A percentile compares a stretch with the other conserved stretches of the same genome.
Evolutionary conservation across 164 flowering plant genomes (phyloP).

Genomic region (Annona cherimola): DNA sequence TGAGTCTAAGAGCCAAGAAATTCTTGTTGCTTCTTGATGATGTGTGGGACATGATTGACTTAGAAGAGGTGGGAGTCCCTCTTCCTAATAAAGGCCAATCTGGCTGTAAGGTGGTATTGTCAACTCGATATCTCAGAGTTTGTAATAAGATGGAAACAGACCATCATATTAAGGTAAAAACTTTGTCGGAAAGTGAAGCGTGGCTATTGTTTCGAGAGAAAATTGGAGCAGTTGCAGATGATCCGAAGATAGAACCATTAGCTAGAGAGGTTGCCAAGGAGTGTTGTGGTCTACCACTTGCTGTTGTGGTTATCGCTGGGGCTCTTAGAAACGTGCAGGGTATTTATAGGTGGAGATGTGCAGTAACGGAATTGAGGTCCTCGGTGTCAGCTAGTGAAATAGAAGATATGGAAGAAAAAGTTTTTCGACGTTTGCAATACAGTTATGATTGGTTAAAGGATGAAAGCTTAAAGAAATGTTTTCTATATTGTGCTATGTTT

Average conservation of each 20-base stretch:
- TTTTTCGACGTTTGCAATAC: not conserved
- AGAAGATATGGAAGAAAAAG: not conserved
- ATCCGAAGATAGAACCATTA: not conserved
- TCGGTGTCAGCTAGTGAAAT: not conserved
- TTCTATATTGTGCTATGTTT: constrained; percentile 1
- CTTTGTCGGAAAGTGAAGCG: not conserved
- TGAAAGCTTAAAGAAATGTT: not conserved
- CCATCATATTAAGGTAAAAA: not conserved
- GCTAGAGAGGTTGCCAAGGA: not conserved
- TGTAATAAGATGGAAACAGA: not conserved
- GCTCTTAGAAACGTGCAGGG: not conserved
- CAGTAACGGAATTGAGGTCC: not conserved
- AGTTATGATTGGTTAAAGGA: constrained; percentile 1
- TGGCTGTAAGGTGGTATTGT: not conserved
- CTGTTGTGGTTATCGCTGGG: not conserved
- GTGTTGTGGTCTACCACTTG: constrained; percentile 5
- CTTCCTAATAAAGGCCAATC: not conserved
- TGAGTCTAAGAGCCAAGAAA: not conserved
- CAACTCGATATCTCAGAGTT: not conserved
- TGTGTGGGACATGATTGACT: not conserved
- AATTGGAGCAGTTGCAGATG: not conserved
- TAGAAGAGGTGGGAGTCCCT: not conserved
- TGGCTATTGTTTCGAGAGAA: not conserved
- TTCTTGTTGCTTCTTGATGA: constrained; percentile 4
- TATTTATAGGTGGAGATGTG: not conserved